A percentile compares a stretch with the other conserved stretches of the same genome.
Conservation (phyloP, 1,284 basidiomycete genomes). For the Melampsora medusae region DNA sequence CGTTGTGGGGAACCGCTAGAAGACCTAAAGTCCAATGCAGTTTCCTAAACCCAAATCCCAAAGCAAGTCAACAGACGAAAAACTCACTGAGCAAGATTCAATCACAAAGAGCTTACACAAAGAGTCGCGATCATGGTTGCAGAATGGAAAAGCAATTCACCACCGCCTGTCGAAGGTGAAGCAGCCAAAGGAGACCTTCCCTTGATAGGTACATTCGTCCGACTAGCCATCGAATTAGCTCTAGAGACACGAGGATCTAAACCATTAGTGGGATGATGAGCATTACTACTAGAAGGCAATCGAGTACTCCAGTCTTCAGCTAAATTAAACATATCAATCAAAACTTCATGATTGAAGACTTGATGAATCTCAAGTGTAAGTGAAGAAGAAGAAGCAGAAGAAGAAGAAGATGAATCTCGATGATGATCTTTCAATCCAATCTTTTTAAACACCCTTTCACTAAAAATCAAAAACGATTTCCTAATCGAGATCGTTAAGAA, state of each 20-base stretch:
- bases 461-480: conserved; percentile 32
- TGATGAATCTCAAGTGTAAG: conserved; percentile 2
- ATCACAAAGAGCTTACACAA: conserved; percentile 19
- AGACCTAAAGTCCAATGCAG: conserved; percentile 19
- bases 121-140: conserved; percentile 35
- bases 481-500: conserved; percentile 33
- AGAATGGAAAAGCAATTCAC: conserved; percentile 35
- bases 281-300: neutral
- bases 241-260: conserved; percentile 1
- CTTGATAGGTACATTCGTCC: neutral
- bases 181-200: neutral
- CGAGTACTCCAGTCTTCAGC: conserved; percentile 41
- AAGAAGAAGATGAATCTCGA: neutral
- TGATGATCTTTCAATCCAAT: neutral
- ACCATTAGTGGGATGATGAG: neutral
- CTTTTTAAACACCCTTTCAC: conserved; percentile 31
- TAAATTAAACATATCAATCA: conserved; percentile 41
- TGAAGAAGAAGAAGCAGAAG: neutral
- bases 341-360: conserved; percentile 27
- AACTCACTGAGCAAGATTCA: neutral
- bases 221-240: conserved; percentile 11
- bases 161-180: conserved; percentile 2
- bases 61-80: neutral
- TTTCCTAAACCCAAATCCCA: conserved; percentile 18
- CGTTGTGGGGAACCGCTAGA: conserved; percentile 20